Percentiles rank a stretch among this genome's conserved stretches.
Evolutionary conservation across 192 early-diverging fungal species (phyloP).

Genomic region (Diversispora epigaea): DNA sequence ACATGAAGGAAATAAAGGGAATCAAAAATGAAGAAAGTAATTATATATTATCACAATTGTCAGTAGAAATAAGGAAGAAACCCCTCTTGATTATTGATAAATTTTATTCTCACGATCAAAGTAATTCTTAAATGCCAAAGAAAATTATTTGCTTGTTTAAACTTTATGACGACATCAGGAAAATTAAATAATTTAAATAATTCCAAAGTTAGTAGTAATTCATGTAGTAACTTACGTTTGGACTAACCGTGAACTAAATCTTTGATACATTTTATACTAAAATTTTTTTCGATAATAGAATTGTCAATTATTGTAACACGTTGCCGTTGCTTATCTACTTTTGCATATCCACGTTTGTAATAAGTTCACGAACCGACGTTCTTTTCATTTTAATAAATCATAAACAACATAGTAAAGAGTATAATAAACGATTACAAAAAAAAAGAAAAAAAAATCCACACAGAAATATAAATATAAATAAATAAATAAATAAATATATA

Average conservation of each 20-base stretch:
- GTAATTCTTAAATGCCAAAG: constrained; percentile 95
- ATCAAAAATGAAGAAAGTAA: too few relatives aligned
- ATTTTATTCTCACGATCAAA: constrained; percentile 96
- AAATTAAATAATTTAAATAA: not conserved
- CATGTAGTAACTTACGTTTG: constrained; percentile 55
- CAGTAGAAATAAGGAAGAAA: too few relatives aligned
- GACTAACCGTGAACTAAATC: constrained; percentile 97
- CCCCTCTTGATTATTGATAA: too few relatives aligned
- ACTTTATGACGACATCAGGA: constrained; percentile 41
- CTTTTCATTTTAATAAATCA: not conserved
- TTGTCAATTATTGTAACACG: too few relatives aligned
- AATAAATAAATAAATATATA: not conserved
- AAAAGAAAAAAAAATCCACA: not conserved
- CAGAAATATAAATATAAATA: not conserved
- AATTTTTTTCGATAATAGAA: constrained; percentile 85
- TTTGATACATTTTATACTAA: constrained; percentile 96
- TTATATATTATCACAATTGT: too few relatives aligned
- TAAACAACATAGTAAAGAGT: not conserved
- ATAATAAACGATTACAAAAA: too few relatives aligned
- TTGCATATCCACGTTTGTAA: constrained; percentile 99
- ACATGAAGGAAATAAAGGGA: too few relatives aligned
- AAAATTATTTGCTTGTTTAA: constrained; percentile 97
- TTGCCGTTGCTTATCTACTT: too few relatives aligned
- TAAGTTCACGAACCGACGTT: constrained; percentile 85
- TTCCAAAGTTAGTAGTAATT: not conserved